Base-by-base conservation (phyloP, 345 rosid species). In the Syzygium grande region DNA sequence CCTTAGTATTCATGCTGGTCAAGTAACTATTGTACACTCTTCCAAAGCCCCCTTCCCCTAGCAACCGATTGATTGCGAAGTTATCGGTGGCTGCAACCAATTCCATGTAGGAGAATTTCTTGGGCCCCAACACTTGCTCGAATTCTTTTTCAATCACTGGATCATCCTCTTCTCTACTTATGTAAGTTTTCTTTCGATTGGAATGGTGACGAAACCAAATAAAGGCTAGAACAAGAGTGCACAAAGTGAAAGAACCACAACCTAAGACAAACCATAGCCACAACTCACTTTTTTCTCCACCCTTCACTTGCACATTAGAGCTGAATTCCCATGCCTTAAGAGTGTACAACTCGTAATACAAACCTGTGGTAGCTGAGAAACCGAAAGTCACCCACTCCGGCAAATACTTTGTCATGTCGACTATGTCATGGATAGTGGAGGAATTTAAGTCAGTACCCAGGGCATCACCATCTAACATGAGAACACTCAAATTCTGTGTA, bases 61-160 rank as follows among this genome's bases (percentile, higher is more conserved):
- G 73, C 73, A 63, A n/a, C 38, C 10, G 10, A n/a, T 63, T 38
- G 3, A 7, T 8, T 29, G 2, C 0, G 0, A 63, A 63, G 7
- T 63, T 63, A 15, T 0, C 0, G 0, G 77, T 63, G 0, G 77
- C 21, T 1, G 0, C 0, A 9, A 63, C 77, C 38, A 63, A 29
- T 6, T 63, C 77, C 77, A n/a, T 29, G 21, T 63, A 63, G 77
- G 77, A 13, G 77, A 63, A 63, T 63, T 63, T 63, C 77, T 63
- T 63, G 21, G 77, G 77, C 19, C 34, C 77, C 3, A 38, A 14
- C 10, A 7, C 21, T 29, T 63, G 77, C 5, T 63, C 5, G 0
- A 63, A 7, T 63, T 14, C 77, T 63, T 63, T 38, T 2, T 63
- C 38, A 14, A 63, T 63, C 19, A 0, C 38, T 29, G 3, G 38